phyloP scores from a whole-genome alignment of 2,329 filamentous ascomycete genomes.

The Neobulgaria alba region DNA sequence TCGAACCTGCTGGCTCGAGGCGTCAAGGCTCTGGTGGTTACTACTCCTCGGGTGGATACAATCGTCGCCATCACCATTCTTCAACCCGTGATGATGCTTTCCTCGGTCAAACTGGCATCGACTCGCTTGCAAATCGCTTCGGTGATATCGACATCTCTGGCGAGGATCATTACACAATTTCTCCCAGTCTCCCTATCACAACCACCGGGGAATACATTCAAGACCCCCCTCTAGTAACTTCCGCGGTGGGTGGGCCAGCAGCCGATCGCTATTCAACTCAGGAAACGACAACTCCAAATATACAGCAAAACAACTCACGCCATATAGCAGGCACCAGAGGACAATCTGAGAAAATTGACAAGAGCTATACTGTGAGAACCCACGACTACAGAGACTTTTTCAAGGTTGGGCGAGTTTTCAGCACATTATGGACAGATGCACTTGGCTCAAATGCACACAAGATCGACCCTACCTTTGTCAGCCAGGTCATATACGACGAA shows the following conservation, averaged over 20 bases:
- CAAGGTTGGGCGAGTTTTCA: constrained; percentile 18
- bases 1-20: neutral
- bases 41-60: neutral
- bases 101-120: neutral
- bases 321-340: constrained; percentile 7
- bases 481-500: constrained; percentile 10
- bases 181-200: no score
- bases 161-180: neutral
- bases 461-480: constrained; percentile 6
- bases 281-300: no score
- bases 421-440: constrained; percentile 18
- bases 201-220: no score
- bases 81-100: neutral
- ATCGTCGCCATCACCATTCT: neutral
- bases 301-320: neutral
- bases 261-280: no score
- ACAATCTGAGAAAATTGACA: constrained; percentile 10
- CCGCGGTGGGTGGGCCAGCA: no score
- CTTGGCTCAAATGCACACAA: constrained; percentile 4
- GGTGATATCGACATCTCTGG: neutral
- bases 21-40: neutral
- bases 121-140: neutral
- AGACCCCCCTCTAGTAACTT: no score
- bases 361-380: constrained; percentile 12
- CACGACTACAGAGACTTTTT: constrained; percentile 18